Evolutionary conservation across 257 asterid species (phyloP).

Genomic region (Gentiana dahurica): DNA sequence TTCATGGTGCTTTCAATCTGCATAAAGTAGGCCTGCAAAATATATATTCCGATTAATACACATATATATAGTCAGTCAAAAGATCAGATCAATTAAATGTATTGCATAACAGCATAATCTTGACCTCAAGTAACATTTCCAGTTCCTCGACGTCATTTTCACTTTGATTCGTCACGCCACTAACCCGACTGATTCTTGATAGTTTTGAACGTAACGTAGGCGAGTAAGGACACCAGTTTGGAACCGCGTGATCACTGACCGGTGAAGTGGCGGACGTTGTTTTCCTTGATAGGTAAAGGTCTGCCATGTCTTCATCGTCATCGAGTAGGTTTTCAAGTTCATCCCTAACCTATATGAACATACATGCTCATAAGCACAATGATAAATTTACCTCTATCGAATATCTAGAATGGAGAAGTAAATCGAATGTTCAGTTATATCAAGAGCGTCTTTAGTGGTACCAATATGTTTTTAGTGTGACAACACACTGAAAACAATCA

Average conservation of each 20-base stretch:
- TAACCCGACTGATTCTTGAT: constrained; percentile 44
- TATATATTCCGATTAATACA: background rate
- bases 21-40: constrained; percentile 76
- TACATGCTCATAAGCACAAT: background rate
- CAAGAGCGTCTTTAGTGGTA: too few species aligned
- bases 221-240: constrained; percentile 45
- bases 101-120: background rate
- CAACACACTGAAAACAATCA: too few species aligned
- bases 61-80: background rate
- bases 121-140: constrained; percentile 91
- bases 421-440: background rate
- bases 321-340: constrained; percentile 84
- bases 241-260: constrained; percentile 21
- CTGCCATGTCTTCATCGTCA: constrained; percentile 85
- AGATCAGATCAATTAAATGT: background rate
- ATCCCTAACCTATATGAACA: constrained; percentile 61
- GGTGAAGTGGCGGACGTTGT: constrained; percentile 31
- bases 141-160: constrained; percentile 83
- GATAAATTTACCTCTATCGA: background rate
- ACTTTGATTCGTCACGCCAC: constrained; percentile 32
- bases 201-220: constrained; percentile 37
- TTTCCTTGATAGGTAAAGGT: constrained; percentile 75
- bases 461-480: too few species aligned
- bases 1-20: constrained; percentile 90
- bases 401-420: background rate